Base-by-base conservation (phyloP, 352 stramenopile species). In the Pythium utonaiense region DNA sequence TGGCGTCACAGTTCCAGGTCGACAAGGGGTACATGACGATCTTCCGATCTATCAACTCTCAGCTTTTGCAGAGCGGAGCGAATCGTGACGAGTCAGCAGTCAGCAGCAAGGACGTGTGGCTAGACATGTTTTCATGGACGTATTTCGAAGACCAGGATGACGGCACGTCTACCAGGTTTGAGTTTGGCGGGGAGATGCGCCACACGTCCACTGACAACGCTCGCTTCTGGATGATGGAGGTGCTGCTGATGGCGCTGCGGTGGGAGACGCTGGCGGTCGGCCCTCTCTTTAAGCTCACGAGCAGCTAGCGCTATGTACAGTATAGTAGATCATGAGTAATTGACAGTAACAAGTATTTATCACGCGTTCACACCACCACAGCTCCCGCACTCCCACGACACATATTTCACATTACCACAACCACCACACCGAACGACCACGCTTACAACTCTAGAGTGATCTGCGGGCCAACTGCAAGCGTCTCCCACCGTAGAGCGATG, bases 261-360 rank as follows among this genome's bases (percentile, higher is more conserved):
- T 90, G 80, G 78, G 80, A 90, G 30, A 83, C 34, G 22, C 70
- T 88, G 63, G 78, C 72, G 0, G 75, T 90, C 22, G 78, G 80
- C 0, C 75, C 80, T 8, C 66, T 70, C 22, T 74, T 88, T 55
- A 69, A 61, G 21, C 71, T 88, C 25, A 64, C 57, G 6, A 38
- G 67, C 19, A 57, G 65, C 21, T 45, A 65, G 58, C 21, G 13
- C 10, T 0, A 52, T 17, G 21, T 71, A 76, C 31, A 60, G 48
- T 38, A 22, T n/a, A n/a, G n/a, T n/a, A n/a, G n/a, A n/a, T n/a
- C n/a, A n/a, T n/a, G n/a, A n/a, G n/a, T n/a, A n/a, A n/a, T n/a
- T n/a, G n/a, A n/a, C n/a, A n/a, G 28, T 33, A 33, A 33, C 28
- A 9, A 24, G 16, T 45, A 45, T 45, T 45, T 45, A 45, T 45